phyloP scores from a whole-genome alignment of 306 rosid genomes.

The Heteromeles arbutifolia region DNA sequence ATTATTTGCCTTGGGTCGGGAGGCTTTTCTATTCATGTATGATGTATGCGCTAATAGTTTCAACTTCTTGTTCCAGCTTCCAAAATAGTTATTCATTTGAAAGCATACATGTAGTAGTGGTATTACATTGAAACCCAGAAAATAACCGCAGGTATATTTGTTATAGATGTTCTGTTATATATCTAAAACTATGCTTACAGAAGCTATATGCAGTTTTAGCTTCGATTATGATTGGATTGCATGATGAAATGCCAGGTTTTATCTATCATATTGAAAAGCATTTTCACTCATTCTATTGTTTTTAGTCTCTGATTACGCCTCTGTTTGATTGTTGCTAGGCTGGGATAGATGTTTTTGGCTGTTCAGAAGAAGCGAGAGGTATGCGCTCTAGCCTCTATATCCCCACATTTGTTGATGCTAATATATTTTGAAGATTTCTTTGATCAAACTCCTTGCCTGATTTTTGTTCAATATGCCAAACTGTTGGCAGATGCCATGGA shows the following conservation, averaged over 20 bases:
- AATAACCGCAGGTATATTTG: slow-evolving; percentile 1
- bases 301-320: slow-evolving; percentile 24
- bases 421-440: background rate
- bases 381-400: slow-evolving; percentile 10
- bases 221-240: slow-evolving; percentile 13
- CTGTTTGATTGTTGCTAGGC: slow-evolving; percentile 42
- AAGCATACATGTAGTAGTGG: background rate
- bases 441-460: background rate
- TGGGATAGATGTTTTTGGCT: slow-evolving; percentile 25
- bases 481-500: background rate
- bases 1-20: background rate
- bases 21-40: background rate
- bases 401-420: background rate
- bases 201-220: slow-evolving; percentile 7
- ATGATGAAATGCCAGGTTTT: slow-evolving; percentile 9
- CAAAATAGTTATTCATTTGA: background rate
- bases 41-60: background rate
- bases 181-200: background rate
- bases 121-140: background rate
- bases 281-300: slow-evolving; percentile 13
- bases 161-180: background rate
- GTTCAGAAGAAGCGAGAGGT: slow-evolving; percentile 20
- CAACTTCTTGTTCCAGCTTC: background rate
- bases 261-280: background rate
- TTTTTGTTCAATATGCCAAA: background rate